phyloP scores from a whole-genome alignment of 805 yeast species.

The Kuraishia floccosa region DNA sequence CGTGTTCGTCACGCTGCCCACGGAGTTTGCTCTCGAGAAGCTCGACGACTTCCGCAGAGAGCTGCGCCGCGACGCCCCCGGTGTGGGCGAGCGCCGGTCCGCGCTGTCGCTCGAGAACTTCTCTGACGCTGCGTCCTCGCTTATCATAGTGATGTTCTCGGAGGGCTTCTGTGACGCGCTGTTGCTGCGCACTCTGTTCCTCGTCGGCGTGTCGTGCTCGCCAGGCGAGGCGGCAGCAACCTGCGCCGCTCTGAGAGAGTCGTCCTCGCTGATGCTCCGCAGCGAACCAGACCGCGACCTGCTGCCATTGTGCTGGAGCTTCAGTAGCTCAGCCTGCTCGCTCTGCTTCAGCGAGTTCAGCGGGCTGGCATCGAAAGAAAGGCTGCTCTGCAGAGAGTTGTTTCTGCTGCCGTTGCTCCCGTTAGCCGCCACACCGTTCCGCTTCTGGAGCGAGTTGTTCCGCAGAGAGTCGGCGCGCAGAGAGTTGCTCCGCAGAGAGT shows the following conservation, averaged over 20 bases:
- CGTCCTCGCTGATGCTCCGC: conserved; percentile 7
- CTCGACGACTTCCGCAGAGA: too few relatives aligned
- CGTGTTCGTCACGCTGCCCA: not conserved
- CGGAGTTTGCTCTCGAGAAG: not conserved
- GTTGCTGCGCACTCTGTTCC: conserved; percentile 12
- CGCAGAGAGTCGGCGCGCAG: not conserved
- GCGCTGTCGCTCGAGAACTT: too few relatives aligned
- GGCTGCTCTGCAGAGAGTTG: conserved; percentile 11
- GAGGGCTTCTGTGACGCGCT: conserved; percentile 13
- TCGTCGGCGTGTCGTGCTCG: conserved; percentile 5
- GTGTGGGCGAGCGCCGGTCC: too few relatives aligned
- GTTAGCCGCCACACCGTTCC: not conserved
- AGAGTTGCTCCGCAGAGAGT: not conserved
- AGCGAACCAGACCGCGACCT: conserved; percentile 17
- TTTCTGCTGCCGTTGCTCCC: conserved; percentile 8
- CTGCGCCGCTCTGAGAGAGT: too few relatives aligned
- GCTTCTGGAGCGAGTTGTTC: conserved; percentile 1
- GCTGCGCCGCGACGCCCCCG: too few relatives aligned
- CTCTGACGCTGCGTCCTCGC: conserved; percentile 4
- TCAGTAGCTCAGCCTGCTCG: conserved; percentile 9
- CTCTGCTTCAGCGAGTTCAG: conserved; percentile 15
- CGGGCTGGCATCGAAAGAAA: conserved; percentile 15
- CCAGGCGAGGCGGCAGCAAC: too few relatives aligned
- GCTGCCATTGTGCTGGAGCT: conserved; percentile 10
- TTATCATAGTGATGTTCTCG: conserved; percentile 8